Evolutionary conservation across 2,329 filamentous ascomycete species (phyloP), one percentile per base, ranked within the genome.

Genomic region (Paraphaeosphaeria minitans): DNA sequence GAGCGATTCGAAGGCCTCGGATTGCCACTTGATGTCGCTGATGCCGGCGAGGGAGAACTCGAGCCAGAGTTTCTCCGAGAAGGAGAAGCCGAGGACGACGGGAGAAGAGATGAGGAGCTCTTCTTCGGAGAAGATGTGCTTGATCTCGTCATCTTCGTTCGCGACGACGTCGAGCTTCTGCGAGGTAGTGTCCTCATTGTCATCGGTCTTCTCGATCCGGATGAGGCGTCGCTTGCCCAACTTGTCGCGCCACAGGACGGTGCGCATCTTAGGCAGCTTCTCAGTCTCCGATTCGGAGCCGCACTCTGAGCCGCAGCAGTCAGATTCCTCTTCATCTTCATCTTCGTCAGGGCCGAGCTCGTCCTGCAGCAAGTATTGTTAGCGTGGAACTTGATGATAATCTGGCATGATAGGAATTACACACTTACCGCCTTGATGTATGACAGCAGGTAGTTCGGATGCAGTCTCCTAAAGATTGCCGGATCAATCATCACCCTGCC

Each of bases 401-500:
- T 22, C 1, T 21, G 21, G 3, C 3, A 12, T 6, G n/a, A 22
- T 4, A 19, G n/a, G 39, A 33, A 3, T 14, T 12, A 42, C 21
- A 1, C 6, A 45, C 51, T 43, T 53, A 53, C 51, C 39, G 90
- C 86, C 51, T 89, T 88, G 55, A 96, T 87, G 1, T 85, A 83
- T 22, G 89, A 91, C 66, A 94, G 86, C 0, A 85, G 85, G 66
- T 96, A 96, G 72, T 96, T 96, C 0, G 93, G 91, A 65, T 95
- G 91, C 74, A 94, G 91, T 35, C 91, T 86, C 9, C 92, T 87
- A 77, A 96, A 93, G 43, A 90, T 91, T 3, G 87, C 87, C 0
- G 92, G 87, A 70, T 97, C 93, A 24, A 97, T 83, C 92, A 97
- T 97, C 62, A 96, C 84, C 31, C 93, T 88, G 19, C 92, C 90